Base-by-base conservation (phyloP, 2,329 filamentous ascomycete species). In the Epichloe typhina region DNA sequence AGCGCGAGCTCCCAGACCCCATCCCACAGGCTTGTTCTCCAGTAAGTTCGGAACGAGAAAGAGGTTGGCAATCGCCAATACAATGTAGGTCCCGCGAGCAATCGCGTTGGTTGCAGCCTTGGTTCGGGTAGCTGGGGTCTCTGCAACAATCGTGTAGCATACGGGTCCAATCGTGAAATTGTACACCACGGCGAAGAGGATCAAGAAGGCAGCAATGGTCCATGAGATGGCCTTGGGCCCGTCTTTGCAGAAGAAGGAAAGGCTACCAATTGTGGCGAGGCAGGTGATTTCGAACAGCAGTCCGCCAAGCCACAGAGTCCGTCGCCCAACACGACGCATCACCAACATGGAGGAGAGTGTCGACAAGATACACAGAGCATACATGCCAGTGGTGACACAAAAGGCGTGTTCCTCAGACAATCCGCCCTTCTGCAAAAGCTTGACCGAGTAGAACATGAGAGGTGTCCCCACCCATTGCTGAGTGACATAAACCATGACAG, bases 381-480 rank as follows among this genome's bases (percentile, higher is more conserved):
- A 57, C 46, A 66, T 62, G 3, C 66, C 72, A 55, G 76, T 63
- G 3, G 71, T 69, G 51, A 77, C 72, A 35, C 66, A 63, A 50
- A 73, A 75, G 1, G 74, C 64, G 33, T 66, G 64, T 8, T 56
- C 59, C 13, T 64, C 57, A 5, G 55, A 55, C 23, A 77, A 61
- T 6, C 74, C 74, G 3, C 72, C 74, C 58, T 76, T 72, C 52
- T 74, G 64, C 52, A 77, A 72, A 51, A 69, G 63, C 56, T 77
- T 76, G 9, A 73, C 73, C 2, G 72, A 74, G 57, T 75, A 78
- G 48, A 70, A 69, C 26, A 74, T 74, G 58, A 79, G 74, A 2
- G 72, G 70, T 50, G 73, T 72, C 43, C 75, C 74, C 51, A 72
- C 72, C 2, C 76, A 62, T 52, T 75, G 76, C 55, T 78, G 75